Evolutionary conservation across 1,139 yeast genomes (phyloP), one percentile per base, ranked within the genome.

Genomic region (Nadsonia commutata): DNA sequence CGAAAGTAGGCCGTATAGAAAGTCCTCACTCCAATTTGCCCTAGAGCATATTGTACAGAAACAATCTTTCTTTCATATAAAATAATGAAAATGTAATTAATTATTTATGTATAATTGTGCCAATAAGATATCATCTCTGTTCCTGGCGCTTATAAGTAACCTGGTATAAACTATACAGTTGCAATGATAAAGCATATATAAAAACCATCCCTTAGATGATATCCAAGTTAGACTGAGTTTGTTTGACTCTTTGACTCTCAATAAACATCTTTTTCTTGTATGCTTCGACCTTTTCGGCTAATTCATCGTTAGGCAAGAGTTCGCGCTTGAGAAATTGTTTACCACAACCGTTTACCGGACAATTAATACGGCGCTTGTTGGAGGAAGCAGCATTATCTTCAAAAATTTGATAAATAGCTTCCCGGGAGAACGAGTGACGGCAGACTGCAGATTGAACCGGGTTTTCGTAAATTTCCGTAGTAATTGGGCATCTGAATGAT

Each of bases 401-500:
- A 2, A 43, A 22, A 19, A 48, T 42, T 7, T 45, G 38, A 23
- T 41, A 5, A 20, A 48, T 48, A n/a, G 46, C 48, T 4, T 27
- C 39, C 17, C 23, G 21, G 3, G 49, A 43, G 27, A 45, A 48
- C 4, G 51, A 48, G 20, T 47, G 49, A 11, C 40, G 17, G 37
- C 49, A 48, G 5, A 45, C 46, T 16, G 16, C 33, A 1, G 49
- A 47, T 11, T 47, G 45, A 9, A 46, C 47, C 17, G 49, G 49
- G 16, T 42, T 36, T n/a, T 31, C 45, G 23, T 22, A 46, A 19
- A 37, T 42, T 19, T 40, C 45, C 27, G 43, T 45, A 13, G 49
- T 44, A 13, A 47, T 39, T 19, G 48, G 48, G 21, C 49, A 47
- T 19, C 41, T 44, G 40, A 33, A 44, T 8, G 49, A 47, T 20